Evolutionary conservation across 345 rosid species (phyloP).

Genomic region (Ailanthus altissimus): DNA sequence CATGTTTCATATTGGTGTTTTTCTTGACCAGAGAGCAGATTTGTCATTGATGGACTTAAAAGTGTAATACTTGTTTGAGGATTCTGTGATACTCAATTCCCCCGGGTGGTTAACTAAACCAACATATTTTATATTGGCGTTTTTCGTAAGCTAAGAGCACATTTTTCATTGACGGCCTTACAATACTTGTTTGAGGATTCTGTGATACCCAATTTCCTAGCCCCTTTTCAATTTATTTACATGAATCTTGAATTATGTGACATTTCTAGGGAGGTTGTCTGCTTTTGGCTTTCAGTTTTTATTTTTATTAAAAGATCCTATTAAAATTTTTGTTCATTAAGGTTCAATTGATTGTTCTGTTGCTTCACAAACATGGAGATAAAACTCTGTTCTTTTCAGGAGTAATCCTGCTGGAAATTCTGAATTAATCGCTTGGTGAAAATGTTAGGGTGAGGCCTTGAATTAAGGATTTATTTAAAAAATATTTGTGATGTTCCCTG

Average conservation of each 20-base stretch:
- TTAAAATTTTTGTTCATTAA: not conserved
- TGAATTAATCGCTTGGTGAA: not conserved
- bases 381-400: not conserved
- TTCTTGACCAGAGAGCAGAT: too few species aligned
- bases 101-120: not conserved
- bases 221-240: not conserved
- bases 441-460: not conserved
- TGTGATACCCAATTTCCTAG: not conserved
- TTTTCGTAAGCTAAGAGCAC: not conserved
- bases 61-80: too few species aligned
- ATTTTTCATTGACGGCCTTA: not conserved
- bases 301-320: not conserved
- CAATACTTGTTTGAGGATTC: not conserved
- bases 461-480: too few species aligned
- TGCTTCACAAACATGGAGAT: not conserved
- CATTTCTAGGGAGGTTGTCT: not conserved
- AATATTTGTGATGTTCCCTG: too few species aligned
- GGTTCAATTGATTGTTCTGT: not conserved
- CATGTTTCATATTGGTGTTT: too few species aligned
- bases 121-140: not conserved
- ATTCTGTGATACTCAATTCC: not conserved
- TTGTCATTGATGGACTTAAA: not conserved
- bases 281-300: not conserved
- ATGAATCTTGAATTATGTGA: not conserved
- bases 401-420: not conserved